phyloP scores from a whole-genome alignment of 2,329 filamentous ascomycete genomes.

The Oidium heveae region DNA sequence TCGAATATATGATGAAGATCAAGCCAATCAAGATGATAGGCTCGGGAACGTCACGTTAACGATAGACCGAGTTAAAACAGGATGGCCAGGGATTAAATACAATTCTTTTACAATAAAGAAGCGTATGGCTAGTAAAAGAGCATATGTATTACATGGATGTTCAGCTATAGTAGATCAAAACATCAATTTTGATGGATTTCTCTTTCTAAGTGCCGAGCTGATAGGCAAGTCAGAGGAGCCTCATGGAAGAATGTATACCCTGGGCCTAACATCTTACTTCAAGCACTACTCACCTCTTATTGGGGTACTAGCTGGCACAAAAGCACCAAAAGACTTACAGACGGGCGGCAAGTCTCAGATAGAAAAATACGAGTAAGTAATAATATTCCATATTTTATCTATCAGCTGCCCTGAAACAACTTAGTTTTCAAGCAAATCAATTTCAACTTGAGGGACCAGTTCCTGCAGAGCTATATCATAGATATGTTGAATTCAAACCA shows the following conservation, averaged over 20 bases:
- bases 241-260: conserved; percentile 48
- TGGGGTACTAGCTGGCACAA: conserved; percentile 51
- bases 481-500: conserved; percentile 78
- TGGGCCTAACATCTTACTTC: conserved; percentile 51
- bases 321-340: conserved; percentile 27
- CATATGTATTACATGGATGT: conserved; percentile 49
- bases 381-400: background rate
- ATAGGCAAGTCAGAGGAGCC: conserved; percentile 48
- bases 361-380: conserved; percentile 50
- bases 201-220: conserved; percentile 54
- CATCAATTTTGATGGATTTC: conserved; percentile 39
- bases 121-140: conserved; percentile 64
- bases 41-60: conserved; percentile 63
- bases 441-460: conserved; percentile 70
- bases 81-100: conserved; percentile 43
- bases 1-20: conserved; percentile 74
- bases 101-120: conserved; percentile 51
- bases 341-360: conserved; percentile 23
- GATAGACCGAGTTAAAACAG: conserved; percentile 30
- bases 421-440: conserved; percentile 76
- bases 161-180: conserved; percentile 34
- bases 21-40: conserved; percentile 61
- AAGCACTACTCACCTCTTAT: conserved; percentile 79
- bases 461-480: conserved; percentile 59
- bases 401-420: background rate